phyloP scores from a whole-genome alignment of 768 basidiomycete genomes.

The Udeniomyces megalosporus region DNA sequence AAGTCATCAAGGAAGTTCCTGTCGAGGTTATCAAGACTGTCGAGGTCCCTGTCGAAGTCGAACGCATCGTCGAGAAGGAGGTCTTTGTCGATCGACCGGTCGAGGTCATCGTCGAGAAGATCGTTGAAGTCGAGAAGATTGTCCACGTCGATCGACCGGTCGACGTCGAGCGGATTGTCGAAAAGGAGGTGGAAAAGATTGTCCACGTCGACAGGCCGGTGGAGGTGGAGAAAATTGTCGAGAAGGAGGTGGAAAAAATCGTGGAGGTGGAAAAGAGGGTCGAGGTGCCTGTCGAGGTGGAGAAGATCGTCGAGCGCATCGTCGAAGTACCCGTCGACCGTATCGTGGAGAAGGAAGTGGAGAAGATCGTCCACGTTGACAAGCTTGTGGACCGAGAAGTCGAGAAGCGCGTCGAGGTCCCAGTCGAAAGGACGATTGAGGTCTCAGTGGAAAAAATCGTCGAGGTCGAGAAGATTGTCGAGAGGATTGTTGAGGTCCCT shows the following conservation, averaged over 20 bases:
- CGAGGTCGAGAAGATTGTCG: constrained; percentile 21
- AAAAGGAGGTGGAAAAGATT: background rate
- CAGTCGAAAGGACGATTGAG: constrained; percentile 20
- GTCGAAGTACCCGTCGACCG: constrained; percentile 26
- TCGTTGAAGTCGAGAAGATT: constrained; percentile 17
- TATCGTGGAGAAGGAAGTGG: constrained; percentile 18
- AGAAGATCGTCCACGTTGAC: constrained; percentile 23
- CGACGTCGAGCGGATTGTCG: constrained; percentile 19
- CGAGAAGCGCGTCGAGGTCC: constrained; percentile 7
- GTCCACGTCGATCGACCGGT: constrained; percentile 22
- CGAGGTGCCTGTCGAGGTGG: no score
- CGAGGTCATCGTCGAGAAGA: constrained; percentile 4
- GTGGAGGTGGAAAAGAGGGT: constrained; percentile 25
- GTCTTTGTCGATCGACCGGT: constrained; percentile 21
- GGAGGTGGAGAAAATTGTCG: constrained; percentile 11
- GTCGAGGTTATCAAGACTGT: constrained; percentile 22
- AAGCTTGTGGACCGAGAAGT: constrained; percentile 23
- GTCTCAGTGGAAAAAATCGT: constrained; percentile 23
- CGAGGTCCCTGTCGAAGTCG: constrained; percentile 19
- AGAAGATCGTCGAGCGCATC: no score
- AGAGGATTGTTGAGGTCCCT: constrained; percentile 19
- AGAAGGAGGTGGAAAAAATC: constrained; percentile 22
- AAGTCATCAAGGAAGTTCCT: constrained; percentile 20
- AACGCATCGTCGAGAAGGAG: constrained; percentile 20
- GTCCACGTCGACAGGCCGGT: no score